A percentile compares a stretch with the other conserved stretches of the same genome.
phyloP scores from a whole-genome alignment of 2,329 filamentous ascomycete genomes.

The Davidsoniella neocaledoniae region DNA sequence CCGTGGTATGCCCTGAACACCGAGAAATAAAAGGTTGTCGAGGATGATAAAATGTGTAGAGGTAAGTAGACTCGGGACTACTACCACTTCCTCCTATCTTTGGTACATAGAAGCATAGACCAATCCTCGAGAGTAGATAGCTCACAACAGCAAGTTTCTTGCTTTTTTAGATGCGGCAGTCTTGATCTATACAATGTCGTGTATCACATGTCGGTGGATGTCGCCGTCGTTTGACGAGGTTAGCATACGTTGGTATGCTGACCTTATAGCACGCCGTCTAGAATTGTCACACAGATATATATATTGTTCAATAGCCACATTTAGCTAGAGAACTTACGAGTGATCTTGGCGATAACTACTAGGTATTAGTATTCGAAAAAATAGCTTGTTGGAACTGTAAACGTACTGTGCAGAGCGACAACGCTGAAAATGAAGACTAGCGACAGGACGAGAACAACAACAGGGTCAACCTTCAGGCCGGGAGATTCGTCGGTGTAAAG shows the following conservation, averaged over 20 bases:
- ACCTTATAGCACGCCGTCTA: too few species aligned
- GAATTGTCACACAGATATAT: neutral
- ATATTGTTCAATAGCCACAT: neutral
- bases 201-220: too few species aligned
- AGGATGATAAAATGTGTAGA: too few species aligned
- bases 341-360: conserved; percentile 86
- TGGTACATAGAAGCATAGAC: too few species aligned
- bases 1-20: conserved; percentile 2
- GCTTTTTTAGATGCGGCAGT: too few species aligned
- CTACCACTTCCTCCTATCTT: too few species aligned
- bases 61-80: too few species aligned
- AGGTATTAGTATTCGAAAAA: conserved; percentile 7
- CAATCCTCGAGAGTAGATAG: too few species aligned
- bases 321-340: conserved; percentile 55
- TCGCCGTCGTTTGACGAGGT: too few species aligned
- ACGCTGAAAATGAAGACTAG: conserved; percentile 98
- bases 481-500: conserved; percentile 98
- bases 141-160: too few species aligned
- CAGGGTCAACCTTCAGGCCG: conserved; percentile 91
- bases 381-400: neutral
- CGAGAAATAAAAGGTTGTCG: neutral
- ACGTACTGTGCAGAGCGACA: conserved; percentile 88
- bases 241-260: too few species aligned
- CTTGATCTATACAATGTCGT: too few species aligned
- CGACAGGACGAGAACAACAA: conserved; percentile 89